Base-by-base conservation (phyloP, 371 early-diverging fungal genomes). In the Cokeromyces recurvatus region DNA sequence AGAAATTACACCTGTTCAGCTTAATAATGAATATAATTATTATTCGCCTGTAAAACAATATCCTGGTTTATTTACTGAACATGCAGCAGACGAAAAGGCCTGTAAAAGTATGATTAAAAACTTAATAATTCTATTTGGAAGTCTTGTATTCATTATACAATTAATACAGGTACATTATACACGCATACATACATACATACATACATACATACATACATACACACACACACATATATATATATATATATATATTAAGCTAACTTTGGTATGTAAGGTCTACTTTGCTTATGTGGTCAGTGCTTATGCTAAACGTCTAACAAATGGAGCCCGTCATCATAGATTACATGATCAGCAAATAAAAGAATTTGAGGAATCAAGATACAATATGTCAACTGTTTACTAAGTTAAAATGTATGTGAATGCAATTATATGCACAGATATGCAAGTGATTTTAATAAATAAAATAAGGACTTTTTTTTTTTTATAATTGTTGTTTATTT, bases 331-430 rank as follows among this genome's bases (percentile, higher is more conserved):
- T 35, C 74, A 74, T 49, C 74, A 74, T 49, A 46, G 71, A 45
- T 46, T 74, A 27, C 74, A 70, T 49, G 74, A 64, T 54, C 74
- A 74, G 40, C 74, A 74, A 48, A 74, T 74, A 43, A 74, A 74
- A 45, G 74, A 74, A 36, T 74, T 70, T 53, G 74, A 74, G 40
- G 74, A 74, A 43, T 65, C 71, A 19, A 43, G 69, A 56, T 67
- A 69, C 46, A 64, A 73, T 21, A 73, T 73, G 74, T 69, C 74
- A 15, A 73, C 74, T 20, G 69, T 73, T 20, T 73, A 73, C 45
- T 73, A 68, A 19, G 24, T n/a, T n/a, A n/a, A n/a, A n/a, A n/a
- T n/a, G n/a, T n/a, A n/a, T n/a, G n/a, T n/a, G n/a, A n/a, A n/a
- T n/a, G n/a, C n/a, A n/a, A n/a, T n/a, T n/a, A n/a, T n/a, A n/a